Evolutionary conservation across 2,329 filamentous ascomycete species (phyloP).

Genomic region (Spiromastix sp.): DNA sequence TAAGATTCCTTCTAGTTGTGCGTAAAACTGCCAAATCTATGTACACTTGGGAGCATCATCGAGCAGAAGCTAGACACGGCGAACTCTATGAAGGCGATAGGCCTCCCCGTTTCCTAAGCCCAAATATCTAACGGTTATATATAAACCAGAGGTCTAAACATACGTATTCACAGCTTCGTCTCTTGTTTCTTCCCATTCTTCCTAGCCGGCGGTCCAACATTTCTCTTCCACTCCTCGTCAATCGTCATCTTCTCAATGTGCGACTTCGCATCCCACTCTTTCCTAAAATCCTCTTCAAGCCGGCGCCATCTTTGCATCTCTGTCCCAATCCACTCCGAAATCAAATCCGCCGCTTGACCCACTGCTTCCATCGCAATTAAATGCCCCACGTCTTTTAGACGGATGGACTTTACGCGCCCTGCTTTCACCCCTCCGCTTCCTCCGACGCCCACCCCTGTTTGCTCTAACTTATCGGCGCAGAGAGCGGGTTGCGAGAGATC

Average conservation of each 20-base stretch:
- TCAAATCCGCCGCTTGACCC: slow-evolving; percentile 50
- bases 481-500: slow-evolving; percentile 29
- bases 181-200: background rate
- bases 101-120: too few species aligned
- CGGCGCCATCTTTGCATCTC: slow-evolving; percentile 48
- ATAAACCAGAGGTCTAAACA: background rate
- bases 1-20: too few species aligned
- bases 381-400: slow-evolving; percentile 60
- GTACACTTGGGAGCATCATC: too few species aligned
- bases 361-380: slow-evolving; percentile 76
- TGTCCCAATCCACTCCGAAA: slow-evolving; percentile 46
- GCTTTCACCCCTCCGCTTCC: slow-evolving; percentile 47
- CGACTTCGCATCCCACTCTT: slow-evolving; percentile 42
- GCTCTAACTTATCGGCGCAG: slow-evolving; percentile 32
- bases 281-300: slow-evolving; percentile 47
- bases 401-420: slow-evolving; percentile 57
- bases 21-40: too few species aligned
- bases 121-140: background rate
- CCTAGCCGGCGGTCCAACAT: slow-evolving; percentile 21
- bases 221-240: slow-evolving; percentile 42
- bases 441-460: slow-evolving; percentile 28
- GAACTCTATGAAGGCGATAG: too few species aligned
- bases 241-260: slow-evolving; percentile 46
- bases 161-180: slow-evolving; percentile 16
- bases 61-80: too few species aligned